phyloP scores from a whole-genome alignment of 495 filamentous ascomycete species.

The Hypoxylon subgilvum region DNA sequence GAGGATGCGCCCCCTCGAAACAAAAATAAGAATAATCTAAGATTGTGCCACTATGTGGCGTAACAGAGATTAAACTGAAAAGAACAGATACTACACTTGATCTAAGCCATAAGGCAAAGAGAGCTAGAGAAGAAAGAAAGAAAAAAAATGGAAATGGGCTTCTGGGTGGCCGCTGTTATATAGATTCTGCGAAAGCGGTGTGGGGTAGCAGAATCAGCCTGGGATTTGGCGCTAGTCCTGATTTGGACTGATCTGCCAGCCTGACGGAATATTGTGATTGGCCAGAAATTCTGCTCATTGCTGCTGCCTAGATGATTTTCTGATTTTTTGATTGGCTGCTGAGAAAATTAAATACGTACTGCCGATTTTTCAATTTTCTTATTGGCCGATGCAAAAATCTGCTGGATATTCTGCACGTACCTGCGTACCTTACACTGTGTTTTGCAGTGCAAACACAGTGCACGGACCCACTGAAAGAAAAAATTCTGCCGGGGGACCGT shows the following conservation, averaged over 20 bases:
- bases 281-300: too few relatives aligned
- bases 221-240: slow-evolving; percentile 3
- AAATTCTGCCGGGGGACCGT: too few relatives aligned
- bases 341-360: too few relatives aligned
- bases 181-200: slow-evolving; percentile 1
- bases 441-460: too few relatives aligned
- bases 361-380: too few relatives aligned
- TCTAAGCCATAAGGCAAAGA: slow-evolving; percentile 83
- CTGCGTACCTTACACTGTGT: too few relatives aligned
- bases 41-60: too few relatives aligned
- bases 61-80: slow-evolving; percentile 95
- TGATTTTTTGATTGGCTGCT: not conserved
- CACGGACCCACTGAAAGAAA: too few relatives aligned
- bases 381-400: too few relatives aligned
- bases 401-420: too few relatives aligned
- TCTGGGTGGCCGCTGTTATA: not conserved
- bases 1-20: slow-evolving; percentile 61
- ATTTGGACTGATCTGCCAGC: not conserved
- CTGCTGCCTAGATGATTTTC: too few relatives aligned
- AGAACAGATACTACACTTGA: slow-evolving; percentile 99
- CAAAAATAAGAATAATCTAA: slow-evolving; percentile 90
- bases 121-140: slow-evolving; percentile 52
- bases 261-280: too few relatives aligned
- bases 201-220: not conserved
- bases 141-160: slow-evolving; percentile 9